Evolutionary conservation across 441 rosid species (phyloP), one percentile per base, ranked within the genome.

Genomic region (Erodium moschatum): DNA sequence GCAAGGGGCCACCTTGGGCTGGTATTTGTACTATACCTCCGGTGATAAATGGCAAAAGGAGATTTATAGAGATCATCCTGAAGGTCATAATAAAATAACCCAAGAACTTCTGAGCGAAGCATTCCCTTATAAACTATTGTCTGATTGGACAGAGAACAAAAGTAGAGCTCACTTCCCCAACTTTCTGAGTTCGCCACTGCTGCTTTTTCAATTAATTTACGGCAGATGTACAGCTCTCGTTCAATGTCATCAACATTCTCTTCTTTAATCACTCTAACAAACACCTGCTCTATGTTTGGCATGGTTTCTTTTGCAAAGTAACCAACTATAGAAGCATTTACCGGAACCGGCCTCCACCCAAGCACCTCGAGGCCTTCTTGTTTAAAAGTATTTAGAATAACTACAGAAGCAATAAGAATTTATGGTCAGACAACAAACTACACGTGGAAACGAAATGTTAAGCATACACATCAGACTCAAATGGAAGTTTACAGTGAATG

Each of bases 1-100:
- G 99, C 99, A 79, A 95, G 92, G 75, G 97, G 97, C 99, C 99
- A 95, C 70, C 91, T 90, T 16, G 99, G 99, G 82, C 96, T 95
- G 64, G 99, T 95, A 78, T 95, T 95, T 77, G 99, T 95, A 75
- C 99, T 95, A 75, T 81, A 95, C 83, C 97, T 85, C 73, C 97
- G 84, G 75, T 95, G 99, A 83, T 95, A 95, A 72, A 95, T 95
- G 75, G 99, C 97, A 65, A 95, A 90, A 1, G 99, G 88, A 74
- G 99, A 87, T 67, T 73, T 75, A 66, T 85, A 94, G 38, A 88
- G 81, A 75, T 85, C 89, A 79, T 78, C 85, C 80, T 85, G 97
- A 77, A 94, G 97, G 75, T 94, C 99, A 42, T 72, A 73, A 73
- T 91, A 95, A 81, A 88, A 91, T 75, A 87, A 69, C 68, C 95